phyloP scores from a whole-genome alignment of 768 basidiomycete species.

The Hebeloma cylindrosporum region DNA sequence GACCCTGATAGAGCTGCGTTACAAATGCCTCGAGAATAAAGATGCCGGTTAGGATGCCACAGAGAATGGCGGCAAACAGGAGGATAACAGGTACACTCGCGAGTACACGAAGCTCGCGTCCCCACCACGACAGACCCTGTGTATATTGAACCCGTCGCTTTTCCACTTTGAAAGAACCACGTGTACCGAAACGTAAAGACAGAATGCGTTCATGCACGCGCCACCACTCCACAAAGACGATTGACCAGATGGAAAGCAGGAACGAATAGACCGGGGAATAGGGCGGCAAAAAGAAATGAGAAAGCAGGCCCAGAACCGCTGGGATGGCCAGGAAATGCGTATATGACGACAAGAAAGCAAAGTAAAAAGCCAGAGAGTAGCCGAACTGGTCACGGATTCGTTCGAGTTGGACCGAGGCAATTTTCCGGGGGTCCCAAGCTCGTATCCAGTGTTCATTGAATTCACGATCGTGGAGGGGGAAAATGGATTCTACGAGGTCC shows the following conservation, averaged over 20 bases:
- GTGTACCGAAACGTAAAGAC: conserved; percentile 80
- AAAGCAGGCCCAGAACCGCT: conserved; percentile 63
- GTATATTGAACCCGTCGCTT: conserved; percentile 62
- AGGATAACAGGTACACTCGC: conserved; percentile 72
- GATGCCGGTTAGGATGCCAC: conserved; percentile 72
- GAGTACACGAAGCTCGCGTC: conserved; percentile 63
- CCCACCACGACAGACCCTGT: conserved; percentile 69
- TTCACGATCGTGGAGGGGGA: conserved; percentile 79
- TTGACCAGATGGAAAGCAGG: conserved; percentile 79
- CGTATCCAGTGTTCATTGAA: conserved; percentile 82
- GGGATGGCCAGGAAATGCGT: conserved; percentile 78
- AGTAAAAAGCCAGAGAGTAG: conserved; percentile 83
- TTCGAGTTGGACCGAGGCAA: conserved; percentile 64
- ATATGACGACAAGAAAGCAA: conserved; percentile 84
- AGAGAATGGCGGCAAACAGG: conserved; percentile 69
- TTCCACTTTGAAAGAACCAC: conserved; percentile 76
- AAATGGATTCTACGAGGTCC: conserved; percentile 78
- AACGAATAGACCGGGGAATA: conserved; percentile 80
- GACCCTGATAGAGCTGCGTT: conserved; percentile 83
- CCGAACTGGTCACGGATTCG: conserved; percentile 80
- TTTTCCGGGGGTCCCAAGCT: conserved; percentile 66
- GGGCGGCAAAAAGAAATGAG: conserved; percentile 67
- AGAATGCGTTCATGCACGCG: conserved; percentile 80
- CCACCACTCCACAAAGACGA: conserved; percentile 92
- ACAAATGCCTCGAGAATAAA: conserved; percentile 92